A percentile compares a stretch with the other conserved stretches of the same genome.
These are phyloP conservation scores for Trichophyton verrucosum DNA, from an alignment of 2,329 filamentous ascomycete species.

Conservation along the genomic window DNA sequence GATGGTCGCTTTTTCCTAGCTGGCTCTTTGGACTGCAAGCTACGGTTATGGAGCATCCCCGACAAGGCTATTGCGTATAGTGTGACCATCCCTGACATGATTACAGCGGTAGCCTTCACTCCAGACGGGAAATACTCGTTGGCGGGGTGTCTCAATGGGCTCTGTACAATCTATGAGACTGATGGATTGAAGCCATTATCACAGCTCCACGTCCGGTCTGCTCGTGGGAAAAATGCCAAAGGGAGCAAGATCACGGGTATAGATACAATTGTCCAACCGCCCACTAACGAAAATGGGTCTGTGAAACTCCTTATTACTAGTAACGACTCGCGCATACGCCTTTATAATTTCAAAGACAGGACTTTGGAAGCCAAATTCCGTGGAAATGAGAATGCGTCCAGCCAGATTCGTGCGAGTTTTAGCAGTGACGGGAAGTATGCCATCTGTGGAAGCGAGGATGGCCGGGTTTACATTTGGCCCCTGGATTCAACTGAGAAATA, in stretches of 20 bases:
- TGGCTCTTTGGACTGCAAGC: constrained; percentile 75
- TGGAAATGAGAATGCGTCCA: constrained; percentile 78
- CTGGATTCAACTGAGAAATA: constrained; percentile 50
- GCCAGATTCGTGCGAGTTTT: constrained; percentile 80
- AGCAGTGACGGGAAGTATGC: constrained; percentile 78
- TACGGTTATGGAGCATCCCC: constrained; percentile 91
- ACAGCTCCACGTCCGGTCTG: constrained; percentile 87
- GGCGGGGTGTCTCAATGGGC: constrained; percentile 71
- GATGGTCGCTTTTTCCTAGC: constrained; percentile 96
- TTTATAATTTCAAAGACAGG: constrained; percentile 82
- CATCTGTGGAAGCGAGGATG: constrained; percentile 86
- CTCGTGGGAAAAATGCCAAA: constrained; percentile 83
- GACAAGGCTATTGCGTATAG: constrained; percentile 87
- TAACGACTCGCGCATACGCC: constrained; percentile 81
- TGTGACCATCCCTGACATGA: constrained; percentile 66
- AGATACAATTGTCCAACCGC: constrained; percentile 54
- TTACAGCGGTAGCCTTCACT: constrained; percentile 86
- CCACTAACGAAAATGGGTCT: constrained; percentile 48
- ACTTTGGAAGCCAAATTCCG: constrained; percentile 78
- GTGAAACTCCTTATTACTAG: constrained; percentile 82
- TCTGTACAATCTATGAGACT: constrained; percentile 85
- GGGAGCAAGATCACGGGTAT: constrained; percentile 97
- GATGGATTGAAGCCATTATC: constrained; percentile 73
- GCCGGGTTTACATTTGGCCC: constrained; percentile 83
- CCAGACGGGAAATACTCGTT: constrained; percentile 85